Evolutionary conservation across 495 filamentous ascomycete species (phyloP), one percentile per base, ranked within the genome.

Genomic region (Usnea hakonensis): DNA sequence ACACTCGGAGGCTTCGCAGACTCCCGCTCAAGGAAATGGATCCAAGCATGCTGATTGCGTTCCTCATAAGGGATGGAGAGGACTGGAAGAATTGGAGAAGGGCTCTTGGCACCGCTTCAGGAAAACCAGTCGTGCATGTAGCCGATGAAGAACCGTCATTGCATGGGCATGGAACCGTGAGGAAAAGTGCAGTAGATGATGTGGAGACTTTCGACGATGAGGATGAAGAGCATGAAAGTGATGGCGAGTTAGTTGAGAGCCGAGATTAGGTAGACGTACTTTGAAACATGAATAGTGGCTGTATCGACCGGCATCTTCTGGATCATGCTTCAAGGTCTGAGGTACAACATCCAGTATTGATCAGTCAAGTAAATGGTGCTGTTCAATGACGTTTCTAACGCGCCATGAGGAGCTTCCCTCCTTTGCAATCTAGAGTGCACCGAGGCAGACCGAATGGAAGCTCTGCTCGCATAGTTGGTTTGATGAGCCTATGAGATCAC

Each of bases 41-140:
- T 68, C 95, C 95, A 10, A 96, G 92, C 72, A 99, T 99, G 95
- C 77, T 99, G 35, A 89, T 99, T 59, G 95, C 88, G n/a, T 97
- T 99, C 67, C 76, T 99, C 7, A 91, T 99, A 62, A 80, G 79
- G 36, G 80, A 90, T 65, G 85, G 90, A 65, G 80, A 83, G 30
- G 95, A 97, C 62, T 99, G 95, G 89, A 75, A 77, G 36, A 80
- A 83, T 64, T 97, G 91, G 91, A 85, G 89, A 66, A 74, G 77
- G 55, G 81, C 81, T 19, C 79, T 96, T 11, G 78, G 79, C 62
- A 78, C 85, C 43, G 82, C 86, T 13, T 79, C 86, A 63, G 90
- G 91, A 32, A 96, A 96, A 70, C 81, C 85, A 19, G 88, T 98
- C 43, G 85, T 98, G 58, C 87, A 91, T 69, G 84, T 98, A 14